Conservation (phyloP, 345 rosid genomes). For the Melaleuca alternifolia region DNA sequence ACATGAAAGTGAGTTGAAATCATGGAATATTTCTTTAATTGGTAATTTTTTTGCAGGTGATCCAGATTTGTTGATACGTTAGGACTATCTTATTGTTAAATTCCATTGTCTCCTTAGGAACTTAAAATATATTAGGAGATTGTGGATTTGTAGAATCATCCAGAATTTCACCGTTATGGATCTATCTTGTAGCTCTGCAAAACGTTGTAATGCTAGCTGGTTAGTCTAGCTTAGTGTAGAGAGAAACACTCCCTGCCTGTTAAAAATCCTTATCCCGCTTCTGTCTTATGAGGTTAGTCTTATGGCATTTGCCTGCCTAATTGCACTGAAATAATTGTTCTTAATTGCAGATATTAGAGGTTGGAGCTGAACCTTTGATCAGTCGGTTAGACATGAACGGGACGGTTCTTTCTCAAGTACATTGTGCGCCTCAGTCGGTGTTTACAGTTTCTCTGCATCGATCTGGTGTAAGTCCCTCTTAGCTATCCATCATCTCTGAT, state of each 20-base stretch:
- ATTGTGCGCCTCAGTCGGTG: slow-evolving; percentile 76
- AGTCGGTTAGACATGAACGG: slow-evolving; percentile 73
- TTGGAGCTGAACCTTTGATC: slow-evolving; percentile 74
- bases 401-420: slow-evolving; percentile 55
- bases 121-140: background rate
- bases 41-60: background rate
- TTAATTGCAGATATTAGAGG: slow-evolving; percentile 63
- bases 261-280: background rate
- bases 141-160: background rate
- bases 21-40: background rate
- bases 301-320: background rate
- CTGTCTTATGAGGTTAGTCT: background rate
- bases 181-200: background rate
- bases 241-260: background rate
- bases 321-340: background rate
- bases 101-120: background rate
- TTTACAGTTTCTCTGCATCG: slow-evolving; percentile 73
- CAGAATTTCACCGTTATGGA: background rate
- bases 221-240: background rate
- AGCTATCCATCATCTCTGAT: background rate
- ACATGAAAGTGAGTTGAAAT: background rate
- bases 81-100: background rate
- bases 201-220: background rate
- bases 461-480: slow-evolving; percentile 47
- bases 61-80: background rate